phyloP scores from a whole-genome alignment of 768 basidiomycete genomes.

The Mycena pura region DNA sequence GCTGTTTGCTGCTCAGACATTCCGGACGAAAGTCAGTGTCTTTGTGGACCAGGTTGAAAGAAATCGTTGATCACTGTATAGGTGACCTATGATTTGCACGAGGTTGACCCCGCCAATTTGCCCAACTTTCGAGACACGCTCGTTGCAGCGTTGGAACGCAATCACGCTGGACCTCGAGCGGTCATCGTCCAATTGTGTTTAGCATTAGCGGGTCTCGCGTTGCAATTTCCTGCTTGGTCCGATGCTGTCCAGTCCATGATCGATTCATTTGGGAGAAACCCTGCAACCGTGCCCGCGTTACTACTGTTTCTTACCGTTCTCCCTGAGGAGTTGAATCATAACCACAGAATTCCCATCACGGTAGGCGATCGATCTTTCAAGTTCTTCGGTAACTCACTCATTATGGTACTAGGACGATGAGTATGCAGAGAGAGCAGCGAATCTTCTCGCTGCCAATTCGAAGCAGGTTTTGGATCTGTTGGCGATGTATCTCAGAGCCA shows the following conservation, averaged over 20 bases:
- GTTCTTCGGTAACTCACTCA: background rate
- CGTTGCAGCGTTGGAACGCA: slow-evolving; percentile 73
- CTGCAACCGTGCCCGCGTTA: slow-evolving; percentile 80
- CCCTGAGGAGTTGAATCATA: slow-evolving; percentile 87
- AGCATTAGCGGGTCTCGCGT: slow-evolving; percentile 86
- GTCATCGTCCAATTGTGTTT: slow-evolving; percentile 91
- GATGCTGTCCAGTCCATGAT: slow-evolving; percentile 84
- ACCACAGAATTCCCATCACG: slow-evolving; percentile 86
- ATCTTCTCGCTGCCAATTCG: slow-evolving; percentile 72
- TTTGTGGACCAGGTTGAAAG: slow-evolving; percentile 11
- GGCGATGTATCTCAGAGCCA: slow-evolving; percentile 86
- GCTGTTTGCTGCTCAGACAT: slow-evolving; percentile 95
- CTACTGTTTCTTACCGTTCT: slow-evolving; percentile 90
- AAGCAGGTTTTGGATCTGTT: slow-evolving; percentile 78
- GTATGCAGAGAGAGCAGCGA: slow-evolving; percentile 63
- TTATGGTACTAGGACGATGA: slow-evolving; percentile 73
- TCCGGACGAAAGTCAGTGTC: slow-evolving; percentile 84
- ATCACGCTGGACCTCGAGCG: slow-evolving; percentile 78
- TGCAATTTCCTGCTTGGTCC: slow-evolving; percentile 88
- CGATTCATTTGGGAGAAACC: slow-evolving; percentile 83
- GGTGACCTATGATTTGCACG: slow-evolving; percentile 95
- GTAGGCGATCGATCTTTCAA: slow-evolving; percentile 59
- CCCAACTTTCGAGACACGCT: slow-evolving; percentile 89
- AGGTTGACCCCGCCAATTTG: slow-evolving; percentile 78
- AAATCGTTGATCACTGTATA: slow-evolving; percentile 48